Evolutionary conservation across 768 basidiomycete species (phyloP), one percentile per base, ranked within the genome.

Genomic region (Boletus rubescentipes): DNA sequence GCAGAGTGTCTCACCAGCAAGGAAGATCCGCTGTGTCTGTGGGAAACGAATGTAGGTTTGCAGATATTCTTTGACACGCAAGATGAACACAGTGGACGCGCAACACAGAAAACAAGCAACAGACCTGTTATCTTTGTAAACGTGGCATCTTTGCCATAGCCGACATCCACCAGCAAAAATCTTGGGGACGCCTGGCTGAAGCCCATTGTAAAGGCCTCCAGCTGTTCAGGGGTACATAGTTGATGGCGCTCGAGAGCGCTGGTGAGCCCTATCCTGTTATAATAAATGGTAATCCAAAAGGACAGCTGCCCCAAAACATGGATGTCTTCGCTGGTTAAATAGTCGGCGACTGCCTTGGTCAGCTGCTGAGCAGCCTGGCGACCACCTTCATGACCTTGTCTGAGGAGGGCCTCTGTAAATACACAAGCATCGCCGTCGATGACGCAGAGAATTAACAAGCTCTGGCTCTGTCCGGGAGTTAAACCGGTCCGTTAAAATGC

Each of bases 101-200:
- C 10, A n/a, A 47, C 61, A 39, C 39, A 12, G 11, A 12, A 42
- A 34, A 26, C 3, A 18, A 3, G 46, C 7, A 15, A 49, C 69
- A 10, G 2, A 87, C 90, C 90, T 76, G 81, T 82, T 53, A 92
- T 84, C 69, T 91, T 92, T 21, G 75, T 72, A 64, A 84, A 85
- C 6, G 79, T 74, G 29, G 78, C 77, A 41, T 88, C 86, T 57
- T 79, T 83, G 50, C 77, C 77, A 49, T 77, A 75, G 23, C 88
- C 87, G 42, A 85, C 84, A 66, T 91, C 90, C 48, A 89, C 79
- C 57, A 84, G 67, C 32, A 76, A 73, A 70, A 91, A 91, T 39
- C 87, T 79, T 14, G 87, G 84, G 23, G 86, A 88, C 8, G 86
- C 77, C 64, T 87, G 84, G 54, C 83, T 87, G 60, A 92, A 89